Conservation (phyloP, 352 stramenopile species). For the Albugo candida region DNA sequence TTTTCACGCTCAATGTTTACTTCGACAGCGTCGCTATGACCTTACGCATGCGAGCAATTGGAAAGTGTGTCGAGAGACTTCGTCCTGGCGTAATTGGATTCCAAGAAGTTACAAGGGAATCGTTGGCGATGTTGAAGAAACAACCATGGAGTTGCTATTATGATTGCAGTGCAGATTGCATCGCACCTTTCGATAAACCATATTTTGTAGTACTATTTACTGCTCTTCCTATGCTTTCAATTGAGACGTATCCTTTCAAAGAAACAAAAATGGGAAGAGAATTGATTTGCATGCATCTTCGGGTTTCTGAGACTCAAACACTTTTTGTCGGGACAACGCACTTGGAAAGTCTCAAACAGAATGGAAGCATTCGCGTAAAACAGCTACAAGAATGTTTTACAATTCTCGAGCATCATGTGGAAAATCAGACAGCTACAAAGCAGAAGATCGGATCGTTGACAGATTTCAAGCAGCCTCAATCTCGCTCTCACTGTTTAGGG, state of each 20-base stretch:
- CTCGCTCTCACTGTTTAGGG: conserved; percentile 16
- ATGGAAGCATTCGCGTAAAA: conserved; percentile 16
- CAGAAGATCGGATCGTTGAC: no score
- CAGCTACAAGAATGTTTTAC: conserved; percentile 37
- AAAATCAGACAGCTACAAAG: conserved; percentile 5
- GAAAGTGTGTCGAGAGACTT: conserved; percentile 19
- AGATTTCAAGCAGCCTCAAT: no score
- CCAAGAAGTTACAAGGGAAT: conserved; percentile 50
- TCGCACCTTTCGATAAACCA: conserved; percentile 36
- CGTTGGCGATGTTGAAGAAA: conserved; percentile 30
- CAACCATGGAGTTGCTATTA: conserved; percentile 45
- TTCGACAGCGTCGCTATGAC: conserved; percentile 42
- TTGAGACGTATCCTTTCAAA: conserved; percentile 44
- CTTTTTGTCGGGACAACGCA: conserved; percentile 46
- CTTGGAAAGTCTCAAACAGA: conserved; percentile 50
- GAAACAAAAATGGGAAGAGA: conserved; percentile 60
- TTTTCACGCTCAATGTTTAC: conserved; percentile 61
- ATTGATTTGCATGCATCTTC: conserved; percentile 32
- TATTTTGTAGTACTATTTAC: conserved; percentile 71
- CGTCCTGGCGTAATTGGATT: conserved; percentile 52
- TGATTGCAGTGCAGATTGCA: conserved; percentile 54
- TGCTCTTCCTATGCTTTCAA: conserved; percentile 29
- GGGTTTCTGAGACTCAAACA: conserved; percentile 19
- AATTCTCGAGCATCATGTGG: conserved; percentile 24
- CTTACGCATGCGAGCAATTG: conserved; percentile 41